Base-by-base conservation (phyloP, 139 green algal species). In the Chlamydomonas sphaeroides region DNA sequence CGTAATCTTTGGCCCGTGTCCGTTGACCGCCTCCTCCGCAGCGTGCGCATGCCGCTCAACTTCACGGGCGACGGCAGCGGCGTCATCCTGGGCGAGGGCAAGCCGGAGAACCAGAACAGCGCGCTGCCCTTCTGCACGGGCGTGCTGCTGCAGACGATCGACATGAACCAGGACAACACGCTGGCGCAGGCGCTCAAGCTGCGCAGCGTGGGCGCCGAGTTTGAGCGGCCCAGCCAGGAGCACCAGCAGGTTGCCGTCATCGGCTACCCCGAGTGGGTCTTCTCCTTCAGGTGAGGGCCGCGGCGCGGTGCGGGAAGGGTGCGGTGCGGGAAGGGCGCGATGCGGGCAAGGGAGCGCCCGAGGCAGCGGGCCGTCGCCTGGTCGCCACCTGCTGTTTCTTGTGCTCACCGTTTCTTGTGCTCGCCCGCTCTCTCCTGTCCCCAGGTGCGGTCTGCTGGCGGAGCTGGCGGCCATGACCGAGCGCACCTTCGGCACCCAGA, bases 161-260 rank as follows among this genome's bases (percentile, higher is more conserved):
- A 97, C 84, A 96, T 96, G 93, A 97, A 97, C 88, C 89, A 92
- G 80, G 94, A 98, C 90, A 94, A 97, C 81, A 92, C 95, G 78
- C 83, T 98, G 49, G 86, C 86, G 51, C 94, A 80, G 87, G 91
- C 93, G 14, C 76, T 97, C 32, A 96, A 97, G 88, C 95, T 97
- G 88, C 86, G 93, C 36, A 85, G 85, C 68, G 32, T 69, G 6
- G 68, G 63, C 0, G 33, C 17, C 6, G 77, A 73, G 77, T 83
- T 83, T 45, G 48, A 73, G 56, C 65, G 23, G 25, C 66, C 51
- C 33, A 2, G 21, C 10, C n/a, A 2, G 30, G 41, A 23, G 57
- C 48, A 63, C 20, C 74, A 83, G 65, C 63, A 83, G 25, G 63
- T 83, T 8, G 77, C 77, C 4, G 48, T 83, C 25, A 2, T 83